These are phyloP conservation scores for Ceratocystis albifundus DNA, from an alignment of 2,329 filamentous ascomycete species.

Conservation along the genomic window DNA sequence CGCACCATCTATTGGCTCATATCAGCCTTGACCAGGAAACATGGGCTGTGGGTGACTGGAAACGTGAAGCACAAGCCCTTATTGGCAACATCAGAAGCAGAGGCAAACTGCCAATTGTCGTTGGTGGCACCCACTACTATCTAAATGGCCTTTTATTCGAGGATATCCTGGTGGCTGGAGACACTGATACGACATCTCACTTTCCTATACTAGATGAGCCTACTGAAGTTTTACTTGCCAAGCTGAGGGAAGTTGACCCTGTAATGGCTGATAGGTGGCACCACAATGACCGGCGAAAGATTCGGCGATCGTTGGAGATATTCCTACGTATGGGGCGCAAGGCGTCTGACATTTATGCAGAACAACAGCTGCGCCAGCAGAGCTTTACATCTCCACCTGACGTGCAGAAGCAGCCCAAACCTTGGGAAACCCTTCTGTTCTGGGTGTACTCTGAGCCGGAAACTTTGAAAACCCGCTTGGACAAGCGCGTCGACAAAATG, in stretches of 20 bases:
- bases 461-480: conserved; percentile 56
- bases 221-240: conserved; percentile 59
- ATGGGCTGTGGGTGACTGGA: conserved; percentile 74
- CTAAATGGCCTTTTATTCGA: conserved; percentile 78
- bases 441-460: conserved; percentile 75
- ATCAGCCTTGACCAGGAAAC: conserved; percentile 64
- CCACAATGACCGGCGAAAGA: conserved; percentile 83
- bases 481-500: conserved; percentile 77
- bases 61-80: conserved; percentile 51
- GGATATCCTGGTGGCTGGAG: conserved; percentile 48
- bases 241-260: conserved; percentile 71
- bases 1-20: conserved; percentile 77
- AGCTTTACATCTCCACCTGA: neutral
- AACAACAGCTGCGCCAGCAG: conserved; percentile 42
- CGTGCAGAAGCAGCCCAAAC: neutral
- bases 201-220: conserved; percentile 62
- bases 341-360: conserved; percentile 76
- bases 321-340: conserved; percentile 69
- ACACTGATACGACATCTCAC: conserved; percentile 28
- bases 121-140: conserved; percentile 94
- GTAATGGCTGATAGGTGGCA: conserved; percentile 87
- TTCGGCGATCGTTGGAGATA: conserved; percentile 79
- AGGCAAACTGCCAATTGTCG: conserved; percentile 75
- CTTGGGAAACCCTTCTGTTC: conserved; percentile 57
- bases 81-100: conserved; percentile 69